Base-by-base conservation (phyloP, 371 early-diverging fungal genomes). In the Conidiobolus incongruus region DNA sequence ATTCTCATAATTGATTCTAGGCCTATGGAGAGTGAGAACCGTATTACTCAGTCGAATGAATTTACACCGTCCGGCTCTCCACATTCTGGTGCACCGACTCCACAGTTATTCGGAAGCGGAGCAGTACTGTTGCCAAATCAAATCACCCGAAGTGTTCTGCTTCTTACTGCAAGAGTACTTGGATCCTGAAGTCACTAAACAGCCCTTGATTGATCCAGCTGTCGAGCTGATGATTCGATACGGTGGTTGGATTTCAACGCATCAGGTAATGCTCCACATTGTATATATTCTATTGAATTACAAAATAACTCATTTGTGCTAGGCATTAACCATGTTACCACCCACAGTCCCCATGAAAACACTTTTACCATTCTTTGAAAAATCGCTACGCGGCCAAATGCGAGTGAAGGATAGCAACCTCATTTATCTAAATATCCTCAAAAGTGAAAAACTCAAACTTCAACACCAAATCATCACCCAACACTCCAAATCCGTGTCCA, bases 11-110 rank as follows among this genome's bases (percentile, higher is more conserved):
- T 8, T 36, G 5, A 4, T 13, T 19, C 16, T 52, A 70, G 72
- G 61, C 22, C 62, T 87, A 24, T 83, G 68, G 48, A 79, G 82
- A 47, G 88, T 87, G 53, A 68, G 84, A 15, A 84, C 85, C 1
- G 62, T 81, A 24, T 58, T 91, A 3, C 63, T 90, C 4, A 75
- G 82, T 48, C 66, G 81, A 31, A 69, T 94, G 44, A 75, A 78
- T 12, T 75, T 79, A 46, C 89, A 89, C 47, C 75, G 77, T 40
- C 87, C 89, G 48, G 89, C 89, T 0, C 57, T 94, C 23, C 58
- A 65, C 39, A 74, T 91, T 40, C 75, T 81, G 50, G 75, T 86
- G 4, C 75, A 78, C 52, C 73, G 75, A 45, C 66, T 90, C 15
- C 56, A 65, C 15, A 72, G 75, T 48, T 73, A 74, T 44, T 47